Evolutionary conservation across 2,329 filamentous ascomycete species (phyloP).

Genomic region (Berkeleyomyces basicola): DNA sequence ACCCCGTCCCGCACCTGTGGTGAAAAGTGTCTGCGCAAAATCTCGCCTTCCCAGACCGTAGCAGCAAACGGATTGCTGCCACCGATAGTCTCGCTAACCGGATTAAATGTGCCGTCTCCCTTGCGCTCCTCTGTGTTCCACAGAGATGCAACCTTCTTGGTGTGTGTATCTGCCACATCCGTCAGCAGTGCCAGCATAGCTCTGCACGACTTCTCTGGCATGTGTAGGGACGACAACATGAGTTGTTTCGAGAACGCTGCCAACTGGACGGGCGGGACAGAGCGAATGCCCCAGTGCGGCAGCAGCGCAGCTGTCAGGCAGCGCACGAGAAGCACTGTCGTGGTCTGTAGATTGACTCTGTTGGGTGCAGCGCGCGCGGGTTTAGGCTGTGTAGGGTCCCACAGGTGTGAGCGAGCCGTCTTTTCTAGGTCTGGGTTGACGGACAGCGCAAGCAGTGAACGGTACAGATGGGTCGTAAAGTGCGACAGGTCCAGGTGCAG

Average conservation of each 20-base stretch:
- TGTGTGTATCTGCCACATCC: conserved; percentile 66
- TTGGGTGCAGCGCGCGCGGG: conserved; percentile 26
- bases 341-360: conserved; percentile 88
- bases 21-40: conserved; percentile 71
- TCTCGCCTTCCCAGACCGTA: conserved; percentile 85
- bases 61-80: conserved; percentile 78
- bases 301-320: conserved; percentile 70
- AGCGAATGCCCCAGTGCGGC: conserved; percentile 53
- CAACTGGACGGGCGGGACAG: conserved; percentile 67
- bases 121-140: conserved; percentile 92
- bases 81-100: conserved; percentile 57
- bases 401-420: conserved; percentile 52
- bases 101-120: conserved; percentile 75
- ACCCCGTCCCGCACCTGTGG: conserved; percentile 68
- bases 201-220: conserved; percentile 77
- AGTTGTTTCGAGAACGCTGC: conserved; percentile 89
- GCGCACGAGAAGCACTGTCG: conserved; percentile 77
- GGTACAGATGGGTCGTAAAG: conserved; percentile 90
- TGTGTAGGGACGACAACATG: conserved; percentile 61
- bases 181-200: conserved; percentile 64
- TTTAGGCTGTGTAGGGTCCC: conserved; percentile 40
- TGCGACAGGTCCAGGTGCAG: conserved; percentile 85
- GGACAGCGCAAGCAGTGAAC: conserved; percentile 60
- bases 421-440: conserved; percentile 77
- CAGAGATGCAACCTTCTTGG: conserved; percentile 63